phyloP scores from a whole-genome alignment of 2,329 filamentous ascomycete genomes.

The Calonectria leucothoes region DNA sequence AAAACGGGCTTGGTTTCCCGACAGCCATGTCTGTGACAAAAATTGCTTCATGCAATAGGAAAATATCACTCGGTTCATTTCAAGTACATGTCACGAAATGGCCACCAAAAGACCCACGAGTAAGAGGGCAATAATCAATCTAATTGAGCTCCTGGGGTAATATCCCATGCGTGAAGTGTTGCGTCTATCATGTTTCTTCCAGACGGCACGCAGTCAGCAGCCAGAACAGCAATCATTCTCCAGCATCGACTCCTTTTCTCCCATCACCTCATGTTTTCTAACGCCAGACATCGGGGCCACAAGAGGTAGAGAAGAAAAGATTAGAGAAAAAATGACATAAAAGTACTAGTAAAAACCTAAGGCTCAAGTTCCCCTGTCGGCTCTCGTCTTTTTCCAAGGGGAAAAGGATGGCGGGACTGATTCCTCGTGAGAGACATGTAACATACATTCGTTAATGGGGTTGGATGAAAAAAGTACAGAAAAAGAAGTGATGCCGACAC shows the following conservation, averaged over 20 bases:
- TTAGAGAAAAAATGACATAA: constrained; percentile 18
- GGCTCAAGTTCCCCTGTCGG: constrained; percentile 8
- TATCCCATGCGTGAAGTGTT: constrained; percentile 21
- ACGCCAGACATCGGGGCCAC: constrained; percentile 23
- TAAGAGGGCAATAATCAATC: constrained; percentile 20
- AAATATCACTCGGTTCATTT: not conserved
- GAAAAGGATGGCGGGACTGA: constrained; percentile 6
- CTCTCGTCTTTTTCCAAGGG: constrained; percentile 19
- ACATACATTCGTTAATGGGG: constrained; percentile 37
- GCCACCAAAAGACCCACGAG: not conserved
- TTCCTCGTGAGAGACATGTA: constrained; percentile 47
- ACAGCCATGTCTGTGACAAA: too few species aligned
- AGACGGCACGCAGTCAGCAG: not conserved
- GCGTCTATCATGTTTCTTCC: not conserved
- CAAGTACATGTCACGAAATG: not conserved
- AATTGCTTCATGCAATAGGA: not conserved
- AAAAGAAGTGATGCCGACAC: constrained; percentile 18
- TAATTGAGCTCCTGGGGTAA: constrained; percentile 16
- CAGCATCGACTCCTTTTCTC: not conserved
- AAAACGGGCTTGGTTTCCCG: too few species aligned
- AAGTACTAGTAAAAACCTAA: constrained; percentile 18
- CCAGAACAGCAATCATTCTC: constrained; percentile 16
- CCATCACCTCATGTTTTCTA: constrained; percentile 19
- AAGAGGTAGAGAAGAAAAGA: not conserved
- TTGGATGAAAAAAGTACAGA: constrained; percentile 4